These are phyloP conservation scores for Corylus avellana DNA, from an alignment of 306 rosid species.

Conservation along the genomic window DNA sequence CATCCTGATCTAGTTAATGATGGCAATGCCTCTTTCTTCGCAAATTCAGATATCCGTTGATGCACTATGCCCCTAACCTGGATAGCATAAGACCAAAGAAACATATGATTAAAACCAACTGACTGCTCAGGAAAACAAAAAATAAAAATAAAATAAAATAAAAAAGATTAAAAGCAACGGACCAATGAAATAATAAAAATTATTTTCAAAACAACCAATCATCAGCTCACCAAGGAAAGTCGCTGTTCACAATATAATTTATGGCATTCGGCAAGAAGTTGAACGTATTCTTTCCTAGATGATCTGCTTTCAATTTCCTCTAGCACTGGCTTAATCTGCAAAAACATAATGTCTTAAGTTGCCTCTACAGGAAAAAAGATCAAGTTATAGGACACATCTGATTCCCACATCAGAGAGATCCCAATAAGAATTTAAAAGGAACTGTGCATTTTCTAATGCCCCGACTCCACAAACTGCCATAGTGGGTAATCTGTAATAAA, in stretches of 20 bases:
- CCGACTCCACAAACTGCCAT: background rate
- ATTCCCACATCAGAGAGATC: slow-evolving; percentile 5
- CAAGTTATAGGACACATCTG: slow-evolving; percentile 5
- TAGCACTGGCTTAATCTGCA: slow-evolving; percentile 89
- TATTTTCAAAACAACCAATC: slow-evolving; percentile 38
- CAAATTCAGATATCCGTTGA: slow-evolving; percentile 83
- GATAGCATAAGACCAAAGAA: slow-evolving; percentile 34
- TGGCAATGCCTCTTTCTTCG: slow-evolving; percentile 96
- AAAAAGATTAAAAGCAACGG: background rate
- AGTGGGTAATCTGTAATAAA: slow-evolving; percentile 12
- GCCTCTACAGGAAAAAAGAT: slow-evolving; percentile 5
- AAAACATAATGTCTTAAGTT: slow-evolving; percentile 35
- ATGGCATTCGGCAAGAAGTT: slow-evolving; percentile 94
- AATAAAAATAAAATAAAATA: background rate
- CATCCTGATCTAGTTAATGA: slow-evolving; percentile 98
- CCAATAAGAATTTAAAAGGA: slow-evolving; percentile 21
- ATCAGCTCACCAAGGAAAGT: slow-evolving; percentile 82
- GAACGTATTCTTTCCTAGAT: slow-evolving; percentile 89
- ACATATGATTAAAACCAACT: slow-evolving; percentile 26
- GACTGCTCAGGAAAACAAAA: background rate
- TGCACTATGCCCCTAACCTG: slow-evolving; percentile 88
- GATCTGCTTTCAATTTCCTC: slow-evolving; percentile 95
- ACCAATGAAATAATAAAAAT: background rate
- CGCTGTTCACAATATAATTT: slow-evolving; percentile 90
- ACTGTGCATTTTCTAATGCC: background rate